Percentiles rank a stretch among this genome's conserved stretches.
These are phyloP conservation scores for Cyberlindnera japonica DNA, from an alignment of 805 yeast species.

Conservation along the genomic window DNA sequence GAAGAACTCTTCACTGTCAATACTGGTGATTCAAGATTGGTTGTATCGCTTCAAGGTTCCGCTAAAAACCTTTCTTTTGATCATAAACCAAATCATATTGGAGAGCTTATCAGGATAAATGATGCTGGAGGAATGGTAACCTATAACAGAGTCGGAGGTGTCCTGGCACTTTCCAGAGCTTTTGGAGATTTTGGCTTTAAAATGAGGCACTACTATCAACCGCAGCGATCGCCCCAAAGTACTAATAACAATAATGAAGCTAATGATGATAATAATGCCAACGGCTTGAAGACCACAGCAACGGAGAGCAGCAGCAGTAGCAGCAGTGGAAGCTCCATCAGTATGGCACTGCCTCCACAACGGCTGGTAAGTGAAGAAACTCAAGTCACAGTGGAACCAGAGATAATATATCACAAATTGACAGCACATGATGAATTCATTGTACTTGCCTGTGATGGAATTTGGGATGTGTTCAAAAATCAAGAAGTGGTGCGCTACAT, in stretches of 20 bases:
- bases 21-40: constrained; percentile 73
- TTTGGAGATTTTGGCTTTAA: constrained; percentile 71
- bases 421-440: constrained; percentile 57
- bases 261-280: not conserved
- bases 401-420: constrained; percentile 54
- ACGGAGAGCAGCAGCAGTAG: not conserved
- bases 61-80: constrained; percentile 64
- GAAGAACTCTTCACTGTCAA: constrained; percentile 55
- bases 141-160: constrained; percentile 91
- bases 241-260: not conserved
- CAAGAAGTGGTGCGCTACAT: constrained; percentile 49
- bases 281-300: too few relatives aligned
- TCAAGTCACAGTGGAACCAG: constrained; percentile 79
- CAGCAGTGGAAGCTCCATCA: not conserved
- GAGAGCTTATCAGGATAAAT: constrained; percentile 84
- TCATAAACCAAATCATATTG: constrained; percentile 94
- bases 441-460: constrained; percentile 77
- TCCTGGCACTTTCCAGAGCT: constrained; percentile 88
- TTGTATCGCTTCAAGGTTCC: constrained; percentile 46
- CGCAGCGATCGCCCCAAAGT: constrained; percentile 31
- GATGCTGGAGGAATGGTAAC: constrained; percentile 96
- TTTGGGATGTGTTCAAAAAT: constrained; percentile 71
- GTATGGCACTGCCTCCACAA: not conserved
- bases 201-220: constrained; percentile 27
- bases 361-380: constrained; percentile 42